A percentile compares a stretch with the other conserved stretches of the same genome.
Conservation (phyloP, 2,329 filamentous ascomycete genomes). For the Alternaria arborescens region DNA sequence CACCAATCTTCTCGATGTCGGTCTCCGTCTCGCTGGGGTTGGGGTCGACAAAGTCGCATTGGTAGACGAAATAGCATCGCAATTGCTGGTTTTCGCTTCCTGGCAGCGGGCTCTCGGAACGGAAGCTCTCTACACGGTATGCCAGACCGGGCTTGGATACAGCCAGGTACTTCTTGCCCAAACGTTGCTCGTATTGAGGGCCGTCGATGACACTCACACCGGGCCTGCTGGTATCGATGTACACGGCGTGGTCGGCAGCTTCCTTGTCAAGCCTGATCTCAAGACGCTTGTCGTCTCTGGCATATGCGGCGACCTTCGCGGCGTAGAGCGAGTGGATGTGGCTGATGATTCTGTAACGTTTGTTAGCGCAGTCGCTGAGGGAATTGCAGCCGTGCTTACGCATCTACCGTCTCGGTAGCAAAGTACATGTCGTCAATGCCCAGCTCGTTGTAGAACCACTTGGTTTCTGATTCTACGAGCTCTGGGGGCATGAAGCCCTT, state of each 20-base stretch:
- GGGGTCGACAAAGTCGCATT: slow-evolving; percentile 85
- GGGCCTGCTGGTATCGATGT: slow-evolving; percentile 96
- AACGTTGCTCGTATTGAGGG: slow-evolving; percentile 90
- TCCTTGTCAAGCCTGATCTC: slow-evolving; percentile 98
- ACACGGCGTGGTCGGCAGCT: slow-evolving; percentile 91
- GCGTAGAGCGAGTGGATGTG: slow-evolving; percentile 97
- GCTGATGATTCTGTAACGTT: slow-evolving; percentile 72
- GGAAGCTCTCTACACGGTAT: slow-evolving; percentile 97
- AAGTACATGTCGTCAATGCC: slow-evolving; percentile 99
- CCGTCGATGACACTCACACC: slow-evolving; percentile 79
- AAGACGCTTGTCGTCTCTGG: slow-evolving; percentile 89
- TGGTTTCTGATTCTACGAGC: slow-evolving; percentile 84
- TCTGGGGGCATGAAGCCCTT: slow-evolving; percentile 86
- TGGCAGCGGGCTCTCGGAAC: slow-evolving; percentile 83
- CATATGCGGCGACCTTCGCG: slow-evolving; percentile 93
- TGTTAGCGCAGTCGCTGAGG: slow-evolving; percentile 19
- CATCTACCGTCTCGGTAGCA: slow-evolving; percentile 83
- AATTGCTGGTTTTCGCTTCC: slow-evolving; percentile 80
- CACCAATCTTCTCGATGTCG: slow-evolving; percentile 87
- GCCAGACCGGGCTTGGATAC: slow-evolving; percentile 72
- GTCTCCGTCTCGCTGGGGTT: slow-evolving; percentile 80
- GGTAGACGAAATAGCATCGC: slow-evolving; percentile 98
- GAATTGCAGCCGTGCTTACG: slow-evolving; percentile 50
- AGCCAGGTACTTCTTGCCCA: slow-evolving; percentile 96
- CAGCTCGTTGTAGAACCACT: slow-evolving; percentile 97